These are phyloP conservation scores for Peziza echinospora DNA, from an alignment of 495 filamentous ascomycete genomes.

Conservation along the genomic window DNA sequence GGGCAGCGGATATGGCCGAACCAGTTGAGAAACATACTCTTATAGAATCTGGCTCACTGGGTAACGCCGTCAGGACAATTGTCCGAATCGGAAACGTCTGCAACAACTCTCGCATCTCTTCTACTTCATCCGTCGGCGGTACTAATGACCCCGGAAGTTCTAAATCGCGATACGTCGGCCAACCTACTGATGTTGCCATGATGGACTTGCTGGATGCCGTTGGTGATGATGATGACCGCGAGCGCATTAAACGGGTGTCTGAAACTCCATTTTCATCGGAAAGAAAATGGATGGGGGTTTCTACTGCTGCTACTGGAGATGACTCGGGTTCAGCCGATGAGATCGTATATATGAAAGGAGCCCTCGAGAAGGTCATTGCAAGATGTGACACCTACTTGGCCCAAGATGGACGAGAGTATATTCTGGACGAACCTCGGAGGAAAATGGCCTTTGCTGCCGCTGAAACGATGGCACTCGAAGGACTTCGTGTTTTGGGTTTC, in stretches of 20 bases:
- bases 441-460: constrained; percentile 59
- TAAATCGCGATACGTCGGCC: constrained; percentile 71
- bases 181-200: constrained; percentile 90
- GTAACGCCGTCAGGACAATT: constrained; percentile 27
- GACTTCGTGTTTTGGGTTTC: constrained; percentile 79
- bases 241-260: constrained; percentile 50
- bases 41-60: constrained; percentile 25
- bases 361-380: constrained; percentile 66
- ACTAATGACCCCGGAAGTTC: constrained; percentile 21
- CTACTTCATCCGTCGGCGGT: constrained; percentile 14
- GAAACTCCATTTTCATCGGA: constrained; percentile 94
- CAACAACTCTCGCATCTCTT: constrained; percentile 70
- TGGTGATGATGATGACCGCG: constrained; percentile 73
- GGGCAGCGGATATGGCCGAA: constrained; percentile 55
- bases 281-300: constrained; percentile 96
- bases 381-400: constrained; percentile 82
- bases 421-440: constrained; percentile 57
- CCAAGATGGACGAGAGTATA: constrained; percentile 64
- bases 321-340: constrained; percentile 23
- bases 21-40: constrained; percentile 34
- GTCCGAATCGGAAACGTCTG: constrained; percentile 84
- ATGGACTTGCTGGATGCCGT: constrained; percentile 78
- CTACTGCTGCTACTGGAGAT: constrained; percentile 35
- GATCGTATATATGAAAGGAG: constrained; percentile 77
- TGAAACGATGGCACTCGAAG: constrained; percentile 73